Conservation (phyloP, 108 stramenopile species). For the Seminavis robusta region DNA sequence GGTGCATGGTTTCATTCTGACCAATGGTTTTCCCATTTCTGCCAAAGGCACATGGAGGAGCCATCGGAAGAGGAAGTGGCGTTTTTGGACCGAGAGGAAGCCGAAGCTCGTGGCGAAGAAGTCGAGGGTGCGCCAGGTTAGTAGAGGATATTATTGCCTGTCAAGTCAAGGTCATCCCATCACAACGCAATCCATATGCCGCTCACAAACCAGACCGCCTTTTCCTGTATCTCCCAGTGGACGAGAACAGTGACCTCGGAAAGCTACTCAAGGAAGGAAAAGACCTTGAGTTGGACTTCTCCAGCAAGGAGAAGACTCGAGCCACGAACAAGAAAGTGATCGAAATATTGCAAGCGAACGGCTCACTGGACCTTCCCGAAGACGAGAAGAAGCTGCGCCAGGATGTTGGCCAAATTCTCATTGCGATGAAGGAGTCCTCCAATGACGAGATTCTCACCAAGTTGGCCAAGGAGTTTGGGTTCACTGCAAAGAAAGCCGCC, state of each 20-base stretch:
- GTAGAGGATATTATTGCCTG: no score
- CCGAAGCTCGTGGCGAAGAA: slow-evolving; percentile 20
- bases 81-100: slow-evolving; percentile 49
- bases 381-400: slow-evolving; percentile 45
- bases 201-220: no score
- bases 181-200: no score
- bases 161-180: no score
- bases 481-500: slow-evolving; percentile 39
- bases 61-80: slow-evolving; percentile 68
- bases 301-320: slow-evolving; percentile 4
- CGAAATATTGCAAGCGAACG: slow-evolving; percentile 1
- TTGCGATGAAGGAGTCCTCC: slow-evolving; percentile 32
- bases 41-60: slow-evolving; percentile 20
- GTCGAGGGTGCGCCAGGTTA: no score
- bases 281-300: slow-evolving; percentile 33
- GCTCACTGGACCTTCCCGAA: slow-evolving; percentile 61
- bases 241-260: slow-evolving; percentile 18
- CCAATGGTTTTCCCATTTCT: no score
- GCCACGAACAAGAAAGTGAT: neutral
- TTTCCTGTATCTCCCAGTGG: no score
- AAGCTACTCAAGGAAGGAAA: slow-evolving; percentile 35
- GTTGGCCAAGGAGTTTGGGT: slow-evolving; percentile 62
- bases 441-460: slow-evolving; percentile 42
- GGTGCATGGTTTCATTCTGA: no score
- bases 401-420: slow-evolving; percentile 45